Conservation (phyloP, 495 filamentous ascomycete genomes). For the Podospora australis region DNA sequence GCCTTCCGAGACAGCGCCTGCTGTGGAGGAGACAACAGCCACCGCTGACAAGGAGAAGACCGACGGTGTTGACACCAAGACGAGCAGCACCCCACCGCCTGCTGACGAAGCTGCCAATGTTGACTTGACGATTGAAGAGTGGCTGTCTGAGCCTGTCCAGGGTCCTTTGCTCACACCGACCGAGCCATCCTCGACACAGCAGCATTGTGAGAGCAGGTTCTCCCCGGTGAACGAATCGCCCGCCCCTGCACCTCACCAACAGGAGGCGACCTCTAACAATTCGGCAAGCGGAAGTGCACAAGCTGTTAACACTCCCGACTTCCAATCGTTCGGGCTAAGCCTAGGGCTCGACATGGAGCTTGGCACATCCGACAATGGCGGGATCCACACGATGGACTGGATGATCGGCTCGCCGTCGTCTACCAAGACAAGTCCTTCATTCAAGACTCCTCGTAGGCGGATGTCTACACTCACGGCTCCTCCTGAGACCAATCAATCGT, state of each 20-base stretch:
- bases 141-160: constrained; percentile 24
- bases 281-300: not conserved
- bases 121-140: constrained; percentile 27
- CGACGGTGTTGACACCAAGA: no score
- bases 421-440: no score
- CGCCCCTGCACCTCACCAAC: not conserved
- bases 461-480: not conserved
- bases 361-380: not conserved
- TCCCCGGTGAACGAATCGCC: not conserved
- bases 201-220: not conserved
- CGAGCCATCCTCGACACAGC: not conserved
- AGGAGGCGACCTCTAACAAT: not conserved
- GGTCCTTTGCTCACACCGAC: no score
- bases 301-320: no score
- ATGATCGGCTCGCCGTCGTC: not conserved
- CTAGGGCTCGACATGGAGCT: not conserved
- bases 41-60: not conserved
- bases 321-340: not conserved
- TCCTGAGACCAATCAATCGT: not conserved
- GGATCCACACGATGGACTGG: constrained; percentile 2
- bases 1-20: not conserved
- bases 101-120: constrained; percentile 14
- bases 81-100: not conserved
- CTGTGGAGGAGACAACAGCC: not conserved
- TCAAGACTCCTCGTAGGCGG: not conserved